Percentiles rank a stretch among this genome's conserved stretches.
phyloP scores from a whole-genome alignment of 1,139 yeast species.

The Eremothecium sinecaudum region DNA sequence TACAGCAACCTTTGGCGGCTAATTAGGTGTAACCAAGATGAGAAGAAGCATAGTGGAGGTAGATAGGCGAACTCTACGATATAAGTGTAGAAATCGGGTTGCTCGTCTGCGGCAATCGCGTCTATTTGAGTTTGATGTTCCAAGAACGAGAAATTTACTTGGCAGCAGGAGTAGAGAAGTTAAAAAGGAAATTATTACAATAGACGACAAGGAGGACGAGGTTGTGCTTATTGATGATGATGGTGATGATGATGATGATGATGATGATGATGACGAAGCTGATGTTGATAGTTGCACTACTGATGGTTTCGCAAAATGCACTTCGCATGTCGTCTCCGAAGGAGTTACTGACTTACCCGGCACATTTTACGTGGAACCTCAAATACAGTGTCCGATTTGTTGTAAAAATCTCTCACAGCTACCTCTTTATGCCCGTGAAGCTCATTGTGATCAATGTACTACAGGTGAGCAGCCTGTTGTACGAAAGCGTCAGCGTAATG shows the following conservation, averaged over 20 bases:
- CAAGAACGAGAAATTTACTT: slow-evolving; percentile 9
- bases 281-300: background rate
- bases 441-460: slow-evolving; percentile 54
- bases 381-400: slow-evolving; percentile 44
- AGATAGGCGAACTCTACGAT: slow-evolving; percentile 10
- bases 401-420: slow-evolving; percentile 31
- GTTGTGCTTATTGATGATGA: slow-evolving; percentile 14
- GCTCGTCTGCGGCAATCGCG: slow-evolving; percentile 19
- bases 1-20: too few species aligned
- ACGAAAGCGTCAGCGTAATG: slow-evolving; percentile 1
- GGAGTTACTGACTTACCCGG: too few species aligned
- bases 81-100: slow-evolving; percentile 8
- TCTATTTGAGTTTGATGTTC: slow-evolving; percentile 22
- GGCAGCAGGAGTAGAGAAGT: background rate
- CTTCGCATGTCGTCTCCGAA: background rate
- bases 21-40: slow-evolving; percentile 1
- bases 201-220: slow-evolving; percentile 9
- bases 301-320: background rate
- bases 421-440: slow-evolving; percentile 37
- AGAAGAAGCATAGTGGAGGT: slow-evolving; percentile 14
- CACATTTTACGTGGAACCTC: too few species aligned
- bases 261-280: background rate
- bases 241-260: slow-evolving; percentile 3
- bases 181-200: background rate
- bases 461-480: slow-evolving; percentile 7